Base-by-base conservation (phyloP, 2,329 filamentous ascomycete genomes). In the Chaetomiaceae sp. region DNA sequence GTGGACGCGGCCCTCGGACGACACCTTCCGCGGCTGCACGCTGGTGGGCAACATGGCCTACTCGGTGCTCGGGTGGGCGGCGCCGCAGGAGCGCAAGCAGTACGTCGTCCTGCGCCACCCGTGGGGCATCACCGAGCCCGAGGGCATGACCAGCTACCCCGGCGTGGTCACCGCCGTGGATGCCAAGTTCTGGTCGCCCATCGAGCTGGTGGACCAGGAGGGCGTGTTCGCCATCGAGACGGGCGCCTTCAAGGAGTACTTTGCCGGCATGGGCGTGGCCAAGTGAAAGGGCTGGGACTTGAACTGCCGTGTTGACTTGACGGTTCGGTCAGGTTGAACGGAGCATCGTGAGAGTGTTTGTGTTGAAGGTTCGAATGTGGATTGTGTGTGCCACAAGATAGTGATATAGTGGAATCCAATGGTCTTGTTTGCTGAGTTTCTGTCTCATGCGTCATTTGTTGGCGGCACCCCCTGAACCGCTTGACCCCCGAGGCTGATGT, bases 1-100 rank as follows among this genome's bases (percentile, higher is more conserved):
- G 20, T 71, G 58, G 58, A 71, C 68, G 29, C 61, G 68, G 52
- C 66, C 68, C 39, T 64, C 66, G 4, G 62, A 61, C 54, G 52
- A 55, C 35, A 57, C 56, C 47, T 70, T 62, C 58, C 59, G 62
- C 47, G 68, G 68, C 42, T 60, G 61, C 60, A 70, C 70, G 57
- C 53, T 71, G 10, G 68, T 69, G 6, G 67, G 67, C 48, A 71
- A 70, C 62, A 67, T 70, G 55, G 68, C 68, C 42, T 70, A 71
- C 62, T 67, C 66, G 27, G 60, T 71, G 11, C 65, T 61, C 37
- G 68, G 65, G 18, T 70, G 69, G 59, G 60, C 70, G 41, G 65
- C 70, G 45, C 56, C 69, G 15, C 44, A 45, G 41, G 45, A 47
- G 44, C 41, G 45, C 32, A 47, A 45, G 37, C 48, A 45, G 40